Base-by-base conservation (phyloP, 768 basidiomycete species). In the Mycena capillaripes region DNA sequence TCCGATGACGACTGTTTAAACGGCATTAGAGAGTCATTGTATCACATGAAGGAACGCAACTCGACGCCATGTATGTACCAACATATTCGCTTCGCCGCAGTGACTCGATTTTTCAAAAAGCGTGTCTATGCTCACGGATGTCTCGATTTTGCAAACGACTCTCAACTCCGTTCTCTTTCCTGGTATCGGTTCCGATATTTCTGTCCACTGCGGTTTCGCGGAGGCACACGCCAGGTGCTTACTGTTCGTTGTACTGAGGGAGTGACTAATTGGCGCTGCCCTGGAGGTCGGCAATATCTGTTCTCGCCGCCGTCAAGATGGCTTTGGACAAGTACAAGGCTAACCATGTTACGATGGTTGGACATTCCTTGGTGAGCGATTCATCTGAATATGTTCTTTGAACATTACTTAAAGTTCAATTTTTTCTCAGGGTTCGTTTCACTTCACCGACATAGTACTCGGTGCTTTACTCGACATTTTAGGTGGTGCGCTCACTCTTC, bases 121-220 rank as follows among this genome's bases (percentile, higher is more conserved):
- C 27, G 63, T 78, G 52, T 73, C 80, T 12, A 42, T 79, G 21
- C 46, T 89, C 40, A 87, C 86, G 0, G 89, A 91, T 69, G 78
- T 69, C 0, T 76, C 87, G 65, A 75, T 89, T 70, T 67, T 84
- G 70, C 74, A 83, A 65, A 69, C 70, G 5, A 72, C 57, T 4
- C 75, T 88, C 52, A 62, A 86, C 68, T 23, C 85, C 0, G 74
- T 81, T 0, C 82, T 89, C 11, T 91, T 91, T 81, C 89, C 89
- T 0, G 88, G 88, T 3, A 60, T 91, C 8, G 76, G 77, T 50
- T 83, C 85, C 8, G 63, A 74, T 12, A 80, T 91, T 2, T 16
- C 83, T 71, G 84, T 82, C 4, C 90, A 91, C 69, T 70, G 66
- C 32, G 90, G 90, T 1, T 91, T 91, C 71, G 76, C 65, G 14